Evolutionary conservation across 2,329 filamentous ascomycete species (phyloP).

Genomic region (Trichoderma breve): DNA sequence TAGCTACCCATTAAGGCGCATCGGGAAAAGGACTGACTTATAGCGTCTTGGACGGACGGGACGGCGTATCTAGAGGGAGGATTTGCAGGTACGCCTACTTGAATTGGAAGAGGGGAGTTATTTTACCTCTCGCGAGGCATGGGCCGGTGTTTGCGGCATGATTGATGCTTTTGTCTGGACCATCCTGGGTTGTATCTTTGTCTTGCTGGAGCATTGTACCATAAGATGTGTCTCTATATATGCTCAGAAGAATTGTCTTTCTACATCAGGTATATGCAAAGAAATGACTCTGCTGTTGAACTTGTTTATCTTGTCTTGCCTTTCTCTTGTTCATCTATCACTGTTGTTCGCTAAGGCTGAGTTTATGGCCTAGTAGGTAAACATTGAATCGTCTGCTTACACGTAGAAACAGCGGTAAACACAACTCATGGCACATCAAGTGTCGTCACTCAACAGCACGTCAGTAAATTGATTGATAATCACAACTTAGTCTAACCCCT

Average conservation of each 20-base stretch:
- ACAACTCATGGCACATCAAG: not conserved
- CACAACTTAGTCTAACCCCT: not conserved
- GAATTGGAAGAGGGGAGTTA: not conserved
- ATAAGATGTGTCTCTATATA: not conserved
- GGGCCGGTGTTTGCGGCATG: constrained; percentile 1
- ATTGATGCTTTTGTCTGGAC: not conserved
- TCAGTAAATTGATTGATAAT: not conserved
- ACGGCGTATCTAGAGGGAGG: not conserved
- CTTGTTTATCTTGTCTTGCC: not conserved
- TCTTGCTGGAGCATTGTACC: not conserved
- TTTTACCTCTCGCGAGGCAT: constrained; percentile 6
- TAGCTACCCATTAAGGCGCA: not conserved
- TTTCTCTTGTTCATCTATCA: not conserved
- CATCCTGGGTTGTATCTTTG: not conserved
- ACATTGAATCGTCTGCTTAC: not conserved
- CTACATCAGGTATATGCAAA: not conserved
- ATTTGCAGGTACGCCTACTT: not conserved
- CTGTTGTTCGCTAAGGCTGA: not conserved
- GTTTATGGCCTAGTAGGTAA: not conserved
- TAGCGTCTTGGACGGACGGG: not conserved
- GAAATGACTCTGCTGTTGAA: not conserved
- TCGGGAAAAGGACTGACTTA: not conserved
- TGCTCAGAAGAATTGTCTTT: not conserved
- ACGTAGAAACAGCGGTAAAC: not conserved
- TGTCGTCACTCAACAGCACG: not conserved